phyloP scores from a whole-genome alignment of 2,329 filamentous ascomycete species.

The Phialemoniopsis sp. region DNA sequence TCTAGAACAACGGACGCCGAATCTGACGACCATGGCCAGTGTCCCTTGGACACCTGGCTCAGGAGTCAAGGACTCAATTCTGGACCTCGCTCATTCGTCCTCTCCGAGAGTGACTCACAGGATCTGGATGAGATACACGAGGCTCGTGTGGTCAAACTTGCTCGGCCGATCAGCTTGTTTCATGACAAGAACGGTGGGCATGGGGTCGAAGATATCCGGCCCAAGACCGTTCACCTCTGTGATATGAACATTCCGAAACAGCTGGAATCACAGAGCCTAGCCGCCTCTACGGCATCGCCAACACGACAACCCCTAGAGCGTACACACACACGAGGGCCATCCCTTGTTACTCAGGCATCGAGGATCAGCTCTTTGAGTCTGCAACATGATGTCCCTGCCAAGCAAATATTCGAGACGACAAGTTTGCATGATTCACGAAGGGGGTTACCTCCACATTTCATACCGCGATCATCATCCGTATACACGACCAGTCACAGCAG shows the following conservation, averaged over 20 bases:
- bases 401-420: too few species aligned
- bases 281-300: slow-evolving; percentile 7
- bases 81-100: slow-evolving; percentile 5
- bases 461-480: too few species aligned
- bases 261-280: slow-evolving; percentile 7
- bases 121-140: slow-evolving; percentile 14
- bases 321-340: neutral
- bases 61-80: slow-evolving; percentile 13
- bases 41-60: slow-evolving; percentile 15
- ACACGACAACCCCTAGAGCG: slow-evolving; percentile 3
- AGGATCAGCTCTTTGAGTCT: slow-evolving; percentile 8
- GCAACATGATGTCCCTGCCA: too few species aligned
- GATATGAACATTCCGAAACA: slow-evolving; percentile 14
- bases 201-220: slow-evolving; percentile 4
- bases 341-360: slow-evolving; percentile 2
- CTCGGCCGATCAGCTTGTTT: slow-evolving; percentile 9
- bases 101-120: slow-evolving; percentile 2
- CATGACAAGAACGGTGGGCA: slow-evolving; percentile 5
- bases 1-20: too few species aligned
- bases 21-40: slow-evolving; percentile 8
- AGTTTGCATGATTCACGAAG: too few species aligned
- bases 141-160: slow-evolving; percentile 12
- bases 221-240: slow-evolving; percentile 10
- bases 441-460: too few species aligned
- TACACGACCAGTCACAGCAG: too few species aligned